phyloP scores from a whole-genome alignment of 148 eudicot species.

The Selenicereus undatus region DNA sequence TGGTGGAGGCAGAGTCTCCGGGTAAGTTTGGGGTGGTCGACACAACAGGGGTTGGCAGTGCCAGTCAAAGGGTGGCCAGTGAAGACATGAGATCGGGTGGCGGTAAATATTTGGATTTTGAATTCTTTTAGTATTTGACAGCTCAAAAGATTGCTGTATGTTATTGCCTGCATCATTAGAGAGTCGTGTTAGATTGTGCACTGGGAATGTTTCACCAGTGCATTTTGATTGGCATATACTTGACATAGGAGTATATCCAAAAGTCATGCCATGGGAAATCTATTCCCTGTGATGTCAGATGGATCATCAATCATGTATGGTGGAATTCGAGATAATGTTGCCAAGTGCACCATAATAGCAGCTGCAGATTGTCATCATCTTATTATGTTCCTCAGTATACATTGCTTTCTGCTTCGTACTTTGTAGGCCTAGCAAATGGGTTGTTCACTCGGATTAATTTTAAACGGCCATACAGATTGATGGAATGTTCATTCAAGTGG shows the following conservation, averaged over 20 bases:
- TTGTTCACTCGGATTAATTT: too few species aligned
- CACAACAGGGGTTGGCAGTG: slow-evolving; percentile 33
- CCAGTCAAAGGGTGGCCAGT: slow-evolving; percentile 44
- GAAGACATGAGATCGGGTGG: slow-evolving; percentile 46
- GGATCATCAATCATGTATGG: too few species aligned
- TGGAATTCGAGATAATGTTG: too few species aligned
- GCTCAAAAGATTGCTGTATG: slow-evolving; percentile 12
- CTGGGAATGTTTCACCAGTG: slow-evolving; percentile 11
- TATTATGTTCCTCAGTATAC: too few species aligned
- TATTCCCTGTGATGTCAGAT: too few species aligned
- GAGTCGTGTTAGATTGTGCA: slow-evolving; percentile 26
- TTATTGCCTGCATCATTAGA: slow-evolving; percentile 1
- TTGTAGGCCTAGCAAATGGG: too few species aligned
- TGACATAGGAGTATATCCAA: background rate
- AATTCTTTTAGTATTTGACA: slow-evolving; percentile 51
- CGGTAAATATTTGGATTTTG: slow-evolving; percentile 70
- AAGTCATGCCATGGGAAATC: background rate
- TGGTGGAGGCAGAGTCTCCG: slow-evolving; percentile 48
- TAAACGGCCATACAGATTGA: too few species aligned
- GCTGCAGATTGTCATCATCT: too few species aligned
- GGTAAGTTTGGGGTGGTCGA: slow-evolving; percentile 41
- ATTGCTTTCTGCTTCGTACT: too few species aligned
- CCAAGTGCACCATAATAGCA: too few species aligned
- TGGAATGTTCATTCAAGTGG: too few species aligned
- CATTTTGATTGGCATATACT: slow-evolving; percentile 4